Evolutionary conservation across 352 stramenopile species (phyloP).

Genomic region (Pythium folliculosum): DNA sequence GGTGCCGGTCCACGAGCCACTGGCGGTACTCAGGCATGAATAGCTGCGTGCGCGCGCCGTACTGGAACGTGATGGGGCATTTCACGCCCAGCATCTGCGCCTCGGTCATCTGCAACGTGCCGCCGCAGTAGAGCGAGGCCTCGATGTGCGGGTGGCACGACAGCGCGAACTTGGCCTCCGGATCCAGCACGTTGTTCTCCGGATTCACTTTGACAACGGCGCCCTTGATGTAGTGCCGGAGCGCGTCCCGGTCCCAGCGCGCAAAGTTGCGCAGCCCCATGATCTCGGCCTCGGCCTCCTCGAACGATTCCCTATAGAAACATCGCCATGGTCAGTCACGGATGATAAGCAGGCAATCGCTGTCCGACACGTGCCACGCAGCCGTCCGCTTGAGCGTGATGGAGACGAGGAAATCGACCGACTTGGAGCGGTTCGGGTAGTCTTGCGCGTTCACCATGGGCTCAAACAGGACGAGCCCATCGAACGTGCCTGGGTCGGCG

Average conservation of each 20-base stretch:
- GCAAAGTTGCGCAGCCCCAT: slow-evolving; percentile 38
- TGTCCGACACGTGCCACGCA: slow-evolving; percentile 9
- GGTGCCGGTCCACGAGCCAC: slow-evolving; percentile 23
- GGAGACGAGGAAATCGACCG: slow-evolving; percentile 21
- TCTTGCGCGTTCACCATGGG: slow-evolving; percentile 33
- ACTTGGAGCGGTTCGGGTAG: background rate
- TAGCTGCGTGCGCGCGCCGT: slow-evolving; percentile 48
- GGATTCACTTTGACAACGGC: slow-evolving; percentile 40
- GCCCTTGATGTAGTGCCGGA: slow-evolving; percentile 37
- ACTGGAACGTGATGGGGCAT: slow-evolving; percentile 38
- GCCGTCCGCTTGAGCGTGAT: slow-evolving; percentile 21
- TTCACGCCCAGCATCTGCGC: slow-evolving; percentile 33
- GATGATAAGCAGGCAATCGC: too few relatives aligned
- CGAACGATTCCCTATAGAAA: slow-evolving; percentile 21
- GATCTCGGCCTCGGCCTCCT: slow-evolving; percentile 34
- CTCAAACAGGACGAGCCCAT: slow-evolving; percentile 50
- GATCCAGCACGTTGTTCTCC: slow-evolving; percentile 19
- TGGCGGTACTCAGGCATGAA: slow-evolving; percentile 33
- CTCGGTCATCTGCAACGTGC: slow-evolving; percentile 27
- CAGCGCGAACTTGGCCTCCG: slow-evolving; percentile 17
- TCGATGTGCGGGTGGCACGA: slow-evolving; percentile 42
- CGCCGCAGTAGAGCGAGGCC: slow-evolving; percentile 37
- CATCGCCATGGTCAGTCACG: too few relatives aligned
- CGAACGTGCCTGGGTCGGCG: slow-evolving; percentile 40
- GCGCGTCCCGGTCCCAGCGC: slow-evolving; percentile 43